These are phyloP conservation scores for Dipteronia sinensis DNA, from an alignment of 345 rosid species.

Conservation along the genomic window DNA sequence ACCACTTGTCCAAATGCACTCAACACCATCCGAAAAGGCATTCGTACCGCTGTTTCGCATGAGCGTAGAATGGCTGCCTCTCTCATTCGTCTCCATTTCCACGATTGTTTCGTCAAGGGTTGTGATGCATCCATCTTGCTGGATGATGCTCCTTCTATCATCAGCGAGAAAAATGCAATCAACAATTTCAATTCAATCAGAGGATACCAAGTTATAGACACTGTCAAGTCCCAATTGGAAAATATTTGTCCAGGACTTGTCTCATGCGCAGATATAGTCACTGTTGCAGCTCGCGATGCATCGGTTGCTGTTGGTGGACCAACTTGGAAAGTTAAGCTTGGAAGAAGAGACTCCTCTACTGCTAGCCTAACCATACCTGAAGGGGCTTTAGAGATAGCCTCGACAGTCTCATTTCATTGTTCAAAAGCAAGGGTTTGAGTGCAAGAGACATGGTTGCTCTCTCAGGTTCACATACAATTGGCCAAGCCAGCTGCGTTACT, in stretches of 20 bases:
- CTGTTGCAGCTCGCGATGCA: slow-evolving; percentile 64
- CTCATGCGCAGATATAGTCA: slow-evolving; percentile 66
- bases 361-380: slow-evolving; percentile 30
- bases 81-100: slow-evolving; percentile 56
- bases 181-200: slow-evolving; percentile 22
- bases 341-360: slow-evolving; percentile 43
- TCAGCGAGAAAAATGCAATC: slow-evolving; percentile 30
- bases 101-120: slow-evolving; percentile 64
- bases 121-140: slow-evolving; percentile 60
- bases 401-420: slow-evolving; percentile 35
- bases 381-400: slow-evolving; percentile 39
- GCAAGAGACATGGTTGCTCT: slow-evolving; percentile 64
- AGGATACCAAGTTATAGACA: slow-evolving; percentile 53
- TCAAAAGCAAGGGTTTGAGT: slow-evolving; percentile 48
- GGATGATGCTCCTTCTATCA: slow-evolving; percentile 30
- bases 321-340: slow-evolving; percentile 44
- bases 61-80: slow-evolving; percentile 68
- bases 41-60: slow-evolving; percentile 27
- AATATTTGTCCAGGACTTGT: slow-evolving; percentile 54
- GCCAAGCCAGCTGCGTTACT: slow-evolving; percentile 53
- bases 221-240: slow-evolving; percentile 51
- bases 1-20: slow-evolving; percentile 50
- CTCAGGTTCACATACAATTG: slow-evolving; percentile 58
- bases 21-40: slow-evolving; percentile 36
- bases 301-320: slow-evolving; percentile 50